Base-by-base conservation (phyloP, 2,329 filamentous ascomycete species). In the Dactylellina haptotyla region DNA sequence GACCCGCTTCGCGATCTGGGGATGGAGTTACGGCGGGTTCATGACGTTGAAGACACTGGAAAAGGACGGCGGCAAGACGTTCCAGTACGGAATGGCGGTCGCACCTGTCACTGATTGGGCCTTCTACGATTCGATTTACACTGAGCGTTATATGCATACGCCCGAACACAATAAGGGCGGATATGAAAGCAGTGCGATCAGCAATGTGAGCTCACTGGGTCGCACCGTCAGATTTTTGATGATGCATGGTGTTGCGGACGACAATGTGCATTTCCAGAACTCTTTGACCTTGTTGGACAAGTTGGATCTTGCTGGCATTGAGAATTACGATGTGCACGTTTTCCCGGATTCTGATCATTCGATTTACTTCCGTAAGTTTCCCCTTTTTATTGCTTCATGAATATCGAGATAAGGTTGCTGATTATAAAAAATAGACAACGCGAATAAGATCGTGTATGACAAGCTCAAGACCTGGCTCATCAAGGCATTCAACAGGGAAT, bases 71-170 rank as follows among this genome's bases (percentile, higher is more conserved):
- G 95, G 96, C 3, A 81, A 87, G 79, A 98, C 93, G 0, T 99
- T 97, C 83, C 89, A 89, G 76, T 99, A 99, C 80, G 96, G 95
- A 77, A 97, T 99, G 91, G 93, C 96, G 4, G 96, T 99, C 57
- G 95, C 95, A 1, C 95, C 95, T 16, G 95, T 99, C n/a, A 98
- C 94, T 0, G 93, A 99, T 81, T 99, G 95, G 95, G 87, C 90
- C 66, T 97, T 90, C 82, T 99, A 99, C 82, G 87, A 97, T 82
- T 91, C 88, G 70, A 89, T 97, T 78, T 97, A 97, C 83, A 96
- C 93, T 0, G 93, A 97, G 82, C 88, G 95, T 34, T 99, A 98
- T 82, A 99, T 99, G 96, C 90, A 93, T 79, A 97, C 89, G 0
- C 95, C 95, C 1, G 89, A 96, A 79, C 85, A 90, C 79, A 99